Conservation (phyloP, 192 early-diverging fungal genomes). For the Coemansia erecta region DNA sequence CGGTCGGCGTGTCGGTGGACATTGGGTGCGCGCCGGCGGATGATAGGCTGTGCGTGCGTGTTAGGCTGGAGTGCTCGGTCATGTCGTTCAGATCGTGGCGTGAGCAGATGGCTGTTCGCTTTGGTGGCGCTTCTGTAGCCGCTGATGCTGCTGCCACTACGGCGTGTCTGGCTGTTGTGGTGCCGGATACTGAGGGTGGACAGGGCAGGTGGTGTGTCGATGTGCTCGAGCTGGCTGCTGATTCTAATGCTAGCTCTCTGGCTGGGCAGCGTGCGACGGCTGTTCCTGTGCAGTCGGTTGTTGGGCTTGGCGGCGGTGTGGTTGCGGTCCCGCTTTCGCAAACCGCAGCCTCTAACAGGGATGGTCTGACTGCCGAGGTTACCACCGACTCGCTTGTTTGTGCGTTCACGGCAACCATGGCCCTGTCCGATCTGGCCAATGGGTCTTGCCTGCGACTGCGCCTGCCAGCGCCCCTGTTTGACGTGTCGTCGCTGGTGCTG, state of each 20-base stretch:
- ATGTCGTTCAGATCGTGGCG: constrained; percentile 14
- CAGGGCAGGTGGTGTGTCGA: neutral
- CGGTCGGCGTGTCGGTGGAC: neutral
- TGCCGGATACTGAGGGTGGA: neutral
- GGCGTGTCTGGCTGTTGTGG: constrained; percentile 2
- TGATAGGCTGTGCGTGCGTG: neutral
- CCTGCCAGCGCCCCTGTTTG: neutral
- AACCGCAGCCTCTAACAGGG: neutral
- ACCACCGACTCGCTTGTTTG: neutral
- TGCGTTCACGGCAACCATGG: neutral
- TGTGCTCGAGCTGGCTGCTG: neutral
- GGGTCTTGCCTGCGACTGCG: neutral
- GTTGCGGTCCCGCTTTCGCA: constrained; percentile 3
- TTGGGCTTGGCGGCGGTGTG: neutral
- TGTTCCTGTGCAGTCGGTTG: neutral
- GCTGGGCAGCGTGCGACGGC: too few species aligned
- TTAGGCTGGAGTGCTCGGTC: constrained; percentile 7
- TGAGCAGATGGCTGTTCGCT: neutral
- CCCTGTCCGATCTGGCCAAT: neutral
- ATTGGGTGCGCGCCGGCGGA: neutral
- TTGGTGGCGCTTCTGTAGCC: neutral
- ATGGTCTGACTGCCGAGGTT: neutral
- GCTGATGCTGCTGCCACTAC: neutral
- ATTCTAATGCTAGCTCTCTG: too few species aligned
- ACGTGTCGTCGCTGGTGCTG: neutral